Evolutionary conservation across 805 yeast genomes (phyloP).

Genomic region (Yamadazyma paraphyllophila): DNA sequence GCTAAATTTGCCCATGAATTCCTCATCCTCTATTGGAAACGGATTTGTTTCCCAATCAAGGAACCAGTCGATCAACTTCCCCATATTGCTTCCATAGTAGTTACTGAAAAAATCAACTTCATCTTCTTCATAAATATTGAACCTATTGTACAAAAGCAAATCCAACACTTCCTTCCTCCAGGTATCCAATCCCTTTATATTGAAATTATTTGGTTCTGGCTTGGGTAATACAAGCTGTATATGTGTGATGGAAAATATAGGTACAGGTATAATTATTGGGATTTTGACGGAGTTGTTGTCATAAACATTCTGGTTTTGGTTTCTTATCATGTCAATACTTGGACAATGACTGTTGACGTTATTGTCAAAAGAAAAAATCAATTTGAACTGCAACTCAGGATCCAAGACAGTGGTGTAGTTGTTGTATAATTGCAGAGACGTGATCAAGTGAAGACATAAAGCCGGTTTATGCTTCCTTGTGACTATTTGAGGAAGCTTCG

Average conservation of each 20-base stretch:
- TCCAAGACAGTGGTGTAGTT: conserved; percentile 23
- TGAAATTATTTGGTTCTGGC: conserved; percentile 12
- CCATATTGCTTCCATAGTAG: conserved; percentile 28
- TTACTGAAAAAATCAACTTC: conserved; percentile 20
- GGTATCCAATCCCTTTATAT: conserved; percentile 21
- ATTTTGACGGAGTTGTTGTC: conserved; percentile 16
- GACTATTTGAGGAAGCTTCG: not conserved
- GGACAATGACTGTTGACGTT: conserved; percentile 33
- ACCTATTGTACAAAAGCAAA: conserved; percentile 29
- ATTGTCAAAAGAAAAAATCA: conserved; percentile 38
- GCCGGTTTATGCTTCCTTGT: conserved; percentile 7
- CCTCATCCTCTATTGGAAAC: conserved; percentile 14
- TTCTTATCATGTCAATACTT: conserved; percentile 33
- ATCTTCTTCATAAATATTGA: conserved; percentile 16
- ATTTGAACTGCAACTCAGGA: conserved; percentile 20
- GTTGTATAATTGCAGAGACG: conserved; percentile 34
- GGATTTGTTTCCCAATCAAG: conserved; percentile 19
- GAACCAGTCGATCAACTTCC: conserved; percentile 26
- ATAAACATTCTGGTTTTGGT: conserved; percentile 8
- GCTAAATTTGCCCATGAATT: conserved; percentile 20
- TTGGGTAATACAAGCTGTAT: conserved; percentile 17
- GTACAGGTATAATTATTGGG: conserved; percentile 37
- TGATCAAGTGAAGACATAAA: conserved; percentile 26
- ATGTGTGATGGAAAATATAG: conserved; percentile 20
- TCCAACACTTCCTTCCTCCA: conserved; percentile 34